These are phyloP conservation scores for Trametes villosa DNA, from an alignment of 768 basidiomycete species.

Conservation along the genomic window DNA sequence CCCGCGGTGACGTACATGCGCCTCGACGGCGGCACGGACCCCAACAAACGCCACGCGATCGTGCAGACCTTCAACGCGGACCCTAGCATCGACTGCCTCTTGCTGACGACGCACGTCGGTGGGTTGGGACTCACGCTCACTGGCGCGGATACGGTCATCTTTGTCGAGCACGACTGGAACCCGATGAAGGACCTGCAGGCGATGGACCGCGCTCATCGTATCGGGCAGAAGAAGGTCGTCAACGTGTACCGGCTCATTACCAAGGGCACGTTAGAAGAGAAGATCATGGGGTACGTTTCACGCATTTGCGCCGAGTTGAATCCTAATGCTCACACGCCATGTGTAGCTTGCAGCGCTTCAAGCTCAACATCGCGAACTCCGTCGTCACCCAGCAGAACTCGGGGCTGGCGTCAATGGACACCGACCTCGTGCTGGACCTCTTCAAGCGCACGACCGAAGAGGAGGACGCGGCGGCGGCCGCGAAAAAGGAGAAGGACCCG, in stretches of 20 bases:
- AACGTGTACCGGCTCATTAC: constrained; percentile 98
- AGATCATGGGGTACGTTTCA: constrained; percentile 92
- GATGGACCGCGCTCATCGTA: constrained; percentile 98
- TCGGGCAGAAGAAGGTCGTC: constrained; percentile 98
- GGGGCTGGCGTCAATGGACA: constrained; percentile 93
- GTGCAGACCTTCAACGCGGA: constrained; percentile 99
- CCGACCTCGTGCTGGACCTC: constrained; percentile 93
- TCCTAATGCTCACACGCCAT: constrained; percentile 2
- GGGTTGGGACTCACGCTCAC: constrained; percentile 95
- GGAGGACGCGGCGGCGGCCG: constrained; percentile 64
- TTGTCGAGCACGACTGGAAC: constrained; percentile 99
- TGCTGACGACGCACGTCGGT: constrained; percentile 96
- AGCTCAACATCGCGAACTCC: constrained; percentile 96
- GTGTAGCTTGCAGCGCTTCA: constrained; percentile 92
- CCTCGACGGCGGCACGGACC: constrained; percentile 90
- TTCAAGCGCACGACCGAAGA: constrained; percentile 81
- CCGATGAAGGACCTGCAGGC: constrained; percentile 99
- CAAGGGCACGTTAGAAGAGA: constrained; percentile 96
- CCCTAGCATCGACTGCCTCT: constrained; percentile 94
- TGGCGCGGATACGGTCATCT: constrained; percentile 98
- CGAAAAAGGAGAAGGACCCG: constrained; percentile 58
- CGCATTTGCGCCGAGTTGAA: constrained; percentile 1
- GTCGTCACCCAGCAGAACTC: constrained; percentile 98
- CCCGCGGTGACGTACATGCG: constrained; percentile 98
- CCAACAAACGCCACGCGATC: constrained; percentile 92